These are phyloP conservation scores for Ogataea haglerorum DNA, from an alignment of 805 yeast genomes.

Conservation along the genomic window DNA sequence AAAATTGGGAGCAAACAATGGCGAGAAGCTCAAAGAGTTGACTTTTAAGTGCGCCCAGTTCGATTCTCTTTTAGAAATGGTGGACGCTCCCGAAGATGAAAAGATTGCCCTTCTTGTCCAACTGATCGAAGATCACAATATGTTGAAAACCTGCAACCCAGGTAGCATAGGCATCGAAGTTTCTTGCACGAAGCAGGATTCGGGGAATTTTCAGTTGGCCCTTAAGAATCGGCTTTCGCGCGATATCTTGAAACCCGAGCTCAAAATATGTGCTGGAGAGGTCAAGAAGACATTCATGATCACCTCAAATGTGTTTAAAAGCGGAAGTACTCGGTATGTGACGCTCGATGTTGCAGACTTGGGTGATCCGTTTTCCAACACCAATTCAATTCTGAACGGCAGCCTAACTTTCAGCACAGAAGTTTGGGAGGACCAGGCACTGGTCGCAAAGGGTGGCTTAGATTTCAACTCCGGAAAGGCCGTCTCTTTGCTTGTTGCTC, in stretches of 20 bases:
- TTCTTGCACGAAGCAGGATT: conserved; percentile 1
- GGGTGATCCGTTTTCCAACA: background rate
- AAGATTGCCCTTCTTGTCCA: conserved; percentile 13
- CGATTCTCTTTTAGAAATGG: conserved; percentile 14
- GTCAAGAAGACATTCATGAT: conserved; percentile 1
- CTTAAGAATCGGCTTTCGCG: conserved; percentile 8
- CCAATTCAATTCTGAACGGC: conserved; percentile 1
- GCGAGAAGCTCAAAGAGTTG: background rate
- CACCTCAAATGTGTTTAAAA: conserved; percentile 16
- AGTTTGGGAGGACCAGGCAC: background rate
- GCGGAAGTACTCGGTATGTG: conserved; percentile 7
- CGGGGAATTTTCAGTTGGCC: conserved; percentile 5
- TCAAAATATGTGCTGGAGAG: conserved; percentile 8
- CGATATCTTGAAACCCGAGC: conserved; percentile 10
- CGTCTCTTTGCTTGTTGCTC: background rate
- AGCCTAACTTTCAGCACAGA: background rate
- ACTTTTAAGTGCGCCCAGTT: conserved; percentile 10
- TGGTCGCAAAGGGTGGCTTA: background rate
- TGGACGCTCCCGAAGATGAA: conserved; percentile 9
- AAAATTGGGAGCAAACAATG: background rate
- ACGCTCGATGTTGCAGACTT: conserved; percentile 13
- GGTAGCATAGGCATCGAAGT: background rate
- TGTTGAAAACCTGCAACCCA: conserved; percentile 1
- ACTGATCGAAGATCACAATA: conserved; percentile 15
- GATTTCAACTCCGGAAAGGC: background rate